phyloP scores from a whole-genome alignment of 768 basidiomycete genomes.

The Goffeauzyma gilvescens region DNA sequence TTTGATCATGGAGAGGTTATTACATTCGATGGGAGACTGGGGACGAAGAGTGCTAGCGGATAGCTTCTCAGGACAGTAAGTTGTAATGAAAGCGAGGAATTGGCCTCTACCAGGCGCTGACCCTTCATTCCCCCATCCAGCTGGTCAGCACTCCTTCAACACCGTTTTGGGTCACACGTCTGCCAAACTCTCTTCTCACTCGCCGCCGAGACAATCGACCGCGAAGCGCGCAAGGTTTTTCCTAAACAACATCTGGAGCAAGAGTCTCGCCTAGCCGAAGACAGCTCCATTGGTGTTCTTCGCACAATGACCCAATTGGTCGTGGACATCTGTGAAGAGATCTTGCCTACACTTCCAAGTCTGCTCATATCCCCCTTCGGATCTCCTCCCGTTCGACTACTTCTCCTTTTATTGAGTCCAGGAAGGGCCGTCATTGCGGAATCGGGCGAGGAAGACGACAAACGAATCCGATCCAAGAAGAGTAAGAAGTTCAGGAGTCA shows the following conservation, averaged over 20 bases:
- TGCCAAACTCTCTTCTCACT: slow-evolving; percentile 64
- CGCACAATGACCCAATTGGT: slow-evolving; percentile 32
- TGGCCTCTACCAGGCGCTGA: not conserved
- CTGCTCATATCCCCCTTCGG: slow-evolving; percentile 72
- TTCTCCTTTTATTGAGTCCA: slow-evolving; percentile 61
- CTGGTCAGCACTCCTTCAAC: slow-evolving; percentile 31
- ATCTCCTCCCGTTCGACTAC: slow-evolving; percentile 68
- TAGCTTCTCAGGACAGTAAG: slow-evolving; percentile 61
- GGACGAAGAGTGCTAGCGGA: slow-evolving; percentile 79
- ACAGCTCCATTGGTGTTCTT: slow-evolving; percentile 15
- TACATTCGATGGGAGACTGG: slow-evolving; percentile 89
- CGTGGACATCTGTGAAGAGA: slow-evolving; percentile 40
- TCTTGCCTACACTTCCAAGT: slow-evolving; percentile 44
- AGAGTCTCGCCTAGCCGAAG: slow-evolving; percentile 1
- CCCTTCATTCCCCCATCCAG: not conserved
- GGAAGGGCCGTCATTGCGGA: slow-evolving; percentile 32
- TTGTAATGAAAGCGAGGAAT: not conserved
- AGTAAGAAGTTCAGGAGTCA: slow-evolving; percentile 62
- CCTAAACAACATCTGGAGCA: slow-evolving; percentile 33
- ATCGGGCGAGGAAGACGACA: slow-evolving; percentile 18
- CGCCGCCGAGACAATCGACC: slow-evolving; percentile 33
- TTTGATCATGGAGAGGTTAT: slow-evolving; percentile 67
- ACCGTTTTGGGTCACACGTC: slow-evolving; percentile 90
- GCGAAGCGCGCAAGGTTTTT: slow-evolving; percentile 31
- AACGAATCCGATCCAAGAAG: slow-evolving; percentile 56